These are phyloP conservation scores for Marchantia paleacea DNA, from an alignment of 225 moss, liverwort and hornwort species.

Conservation along the genomic window DNA sequence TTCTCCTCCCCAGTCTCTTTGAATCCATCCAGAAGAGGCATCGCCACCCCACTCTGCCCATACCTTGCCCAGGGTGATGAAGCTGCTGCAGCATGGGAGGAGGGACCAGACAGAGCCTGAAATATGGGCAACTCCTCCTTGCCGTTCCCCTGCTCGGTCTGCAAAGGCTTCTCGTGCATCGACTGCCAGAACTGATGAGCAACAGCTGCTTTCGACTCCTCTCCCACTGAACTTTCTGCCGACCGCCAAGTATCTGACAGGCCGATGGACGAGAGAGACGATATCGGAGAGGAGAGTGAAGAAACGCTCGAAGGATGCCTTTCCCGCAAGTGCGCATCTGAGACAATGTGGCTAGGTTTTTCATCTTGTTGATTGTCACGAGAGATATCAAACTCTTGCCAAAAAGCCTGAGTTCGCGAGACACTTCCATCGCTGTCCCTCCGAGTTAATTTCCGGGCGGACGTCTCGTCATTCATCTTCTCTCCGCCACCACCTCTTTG, in stretches of 20 bases:
- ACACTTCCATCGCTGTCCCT: constrained; percentile 33
- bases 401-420: constrained; percentile 51
- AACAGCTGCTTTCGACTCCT: constrained; percentile 55
- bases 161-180: constrained; percentile 57
- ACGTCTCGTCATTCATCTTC: constrained; percentile 30
- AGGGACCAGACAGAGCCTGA: constrained; percentile 59
- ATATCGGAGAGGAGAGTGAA: constrained; percentile 16
- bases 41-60: constrained; percentile 53
- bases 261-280: constrained; percentile 17
- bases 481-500: constrained; percentile 17
- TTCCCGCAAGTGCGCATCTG: constrained; percentile 18
- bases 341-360: background rate
- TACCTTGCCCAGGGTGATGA: constrained; percentile 58
- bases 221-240: constrained; percentile 50
- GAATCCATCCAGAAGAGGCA: constrained; percentile 61
- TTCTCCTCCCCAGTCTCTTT: constrained; percentile 48
- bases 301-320: constrained; percentile 19
- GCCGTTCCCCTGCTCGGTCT: constrained; percentile 52
- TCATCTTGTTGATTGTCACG: constrained; percentile 27
- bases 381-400: constrained; percentile 58
- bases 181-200: constrained; percentile 67
- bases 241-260: constrained; percentile 35
- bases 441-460: constrained; percentile 6
- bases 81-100: constrained; percentile 53
- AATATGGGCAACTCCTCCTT: constrained; percentile 64